Evolutionary conservation across 768 basidiomycete species (phyloP).

Genomic region (Hydnomerulius pinastri): DNA sequence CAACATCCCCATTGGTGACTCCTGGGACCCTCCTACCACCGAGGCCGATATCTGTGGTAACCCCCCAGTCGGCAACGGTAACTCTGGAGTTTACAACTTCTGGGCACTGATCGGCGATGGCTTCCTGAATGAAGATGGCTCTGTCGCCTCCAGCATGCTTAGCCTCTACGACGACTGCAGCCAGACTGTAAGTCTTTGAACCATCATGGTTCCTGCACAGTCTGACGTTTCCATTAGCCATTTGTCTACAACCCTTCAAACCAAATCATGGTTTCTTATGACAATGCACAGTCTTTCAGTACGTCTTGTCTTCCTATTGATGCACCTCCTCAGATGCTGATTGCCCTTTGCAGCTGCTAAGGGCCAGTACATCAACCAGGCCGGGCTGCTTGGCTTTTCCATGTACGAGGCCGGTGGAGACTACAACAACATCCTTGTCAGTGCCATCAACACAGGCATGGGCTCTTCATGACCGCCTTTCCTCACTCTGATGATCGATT

Average conservation of each 20-base stretch:
- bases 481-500: constrained; percentile 23
- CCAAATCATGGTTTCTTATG: constrained; percentile 64
- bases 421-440: constrained; percentile 36
- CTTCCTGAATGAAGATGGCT: constrained; percentile 50
- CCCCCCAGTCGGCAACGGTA: constrained; percentile 39
- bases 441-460: constrained; percentile 34
- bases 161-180: constrained; percentile 67
- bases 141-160: constrained; percentile 51
- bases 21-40: constrained; percentile 50
- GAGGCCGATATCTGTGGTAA: constrained; percentile 62
- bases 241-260: constrained; percentile 61
- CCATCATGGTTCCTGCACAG: neutral
- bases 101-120: constrained; percentile 61
- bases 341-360: constrained; percentile 38
- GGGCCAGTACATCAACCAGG: constrained; percentile 39
- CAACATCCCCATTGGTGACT: constrained; percentile 52
- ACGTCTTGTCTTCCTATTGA: constrained; percentile 18
- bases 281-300: constrained; percentile 60
- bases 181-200: constrained; percentile 58
- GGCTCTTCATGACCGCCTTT: constrained; percentile 7
- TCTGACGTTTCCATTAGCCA: constrained; percentile 44
- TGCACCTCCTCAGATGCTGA: neutral
- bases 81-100: constrained; percentile 60
- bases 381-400: constrained; percentile 42
- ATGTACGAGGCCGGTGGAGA: constrained; percentile 50